phyloP scores from a whole-genome alignment of 2,329 filamentous ascomycete species.

The Trichophyton equinum region DNA sequence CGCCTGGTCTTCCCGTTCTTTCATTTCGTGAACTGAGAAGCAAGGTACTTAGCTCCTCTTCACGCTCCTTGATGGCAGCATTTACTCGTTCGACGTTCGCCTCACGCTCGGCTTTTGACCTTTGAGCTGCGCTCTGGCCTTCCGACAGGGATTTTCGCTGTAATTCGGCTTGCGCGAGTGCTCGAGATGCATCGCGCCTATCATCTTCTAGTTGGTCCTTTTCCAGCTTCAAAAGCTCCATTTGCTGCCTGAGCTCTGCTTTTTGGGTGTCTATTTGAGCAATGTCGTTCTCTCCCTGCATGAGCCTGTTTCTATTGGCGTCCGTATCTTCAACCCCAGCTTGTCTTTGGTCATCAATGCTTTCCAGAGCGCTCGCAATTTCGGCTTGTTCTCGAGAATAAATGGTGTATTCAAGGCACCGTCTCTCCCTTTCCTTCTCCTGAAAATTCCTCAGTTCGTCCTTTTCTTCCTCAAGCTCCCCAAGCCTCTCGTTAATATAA shows the following conservation, averaged over 20 bases:
- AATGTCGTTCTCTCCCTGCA: constrained; percentile 67
- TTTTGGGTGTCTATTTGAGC: constrained; percentile 66
- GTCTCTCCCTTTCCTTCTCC: constrained; percentile 81
- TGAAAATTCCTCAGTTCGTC: constrained; percentile 89
- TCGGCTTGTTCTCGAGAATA: constrained; percentile 79
- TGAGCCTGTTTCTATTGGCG: constrained; percentile 62
- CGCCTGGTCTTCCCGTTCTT: constrained; percentile 57
- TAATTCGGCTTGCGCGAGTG: constrained; percentile 73
- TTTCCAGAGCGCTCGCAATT: constrained; percentile 63
- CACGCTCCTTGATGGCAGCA: constrained; percentile 59
- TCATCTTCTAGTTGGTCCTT: constrained; percentile 82
- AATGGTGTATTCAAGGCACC: constrained; percentile 89
- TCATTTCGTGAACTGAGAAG: constrained; percentile 60
- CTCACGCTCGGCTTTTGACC: constrained; percentile 58
- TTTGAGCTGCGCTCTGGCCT: constrained; percentile 64
- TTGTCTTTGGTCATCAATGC: constrained; percentile 68
- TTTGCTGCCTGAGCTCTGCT: constrained; percentile 63
- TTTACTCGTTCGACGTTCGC: constrained; percentile 60
- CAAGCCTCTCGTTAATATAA: constrained; percentile 80
- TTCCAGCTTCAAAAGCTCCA: constrained; percentile 75
- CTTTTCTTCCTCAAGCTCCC: constrained; percentile 90
- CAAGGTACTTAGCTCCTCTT: constrained; percentile 62
- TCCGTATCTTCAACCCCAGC: constrained; percentile 76
- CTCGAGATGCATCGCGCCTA: constrained; percentile 65
- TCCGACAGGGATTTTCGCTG: constrained; percentile 72